Percentiles rank a stretch among this genome's conserved stretches.
These are phyloP conservation scores for Rhododendron mucronatum DNA, from an alignment of 148 eudicot species.

Conservation along the genomic window DNA sequence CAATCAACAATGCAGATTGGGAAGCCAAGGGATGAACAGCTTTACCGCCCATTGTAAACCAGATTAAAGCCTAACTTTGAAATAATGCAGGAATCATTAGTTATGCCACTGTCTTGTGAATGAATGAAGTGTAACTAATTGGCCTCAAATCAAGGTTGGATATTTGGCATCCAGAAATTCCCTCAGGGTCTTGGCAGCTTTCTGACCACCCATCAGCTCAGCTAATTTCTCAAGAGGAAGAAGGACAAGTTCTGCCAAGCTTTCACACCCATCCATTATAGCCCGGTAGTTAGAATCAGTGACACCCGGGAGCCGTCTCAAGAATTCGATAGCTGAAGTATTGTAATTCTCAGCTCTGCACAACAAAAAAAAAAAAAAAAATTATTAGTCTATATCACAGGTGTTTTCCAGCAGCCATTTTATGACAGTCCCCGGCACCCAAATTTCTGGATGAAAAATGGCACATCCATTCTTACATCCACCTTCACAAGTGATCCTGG, in stretches of 20 bases:
- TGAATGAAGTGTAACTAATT: background rate
- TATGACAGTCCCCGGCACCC: background rate
- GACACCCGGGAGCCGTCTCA: slow-evolving; percentile 95
- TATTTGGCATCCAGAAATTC: slow-evolving; percentile 99
- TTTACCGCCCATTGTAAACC: background rate
- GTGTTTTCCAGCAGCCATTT: background rate
- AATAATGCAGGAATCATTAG: background rate
- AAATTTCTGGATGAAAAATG: background rate
- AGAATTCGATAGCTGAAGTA: slow-evolving; percentile 88
- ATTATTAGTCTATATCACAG: background rate
- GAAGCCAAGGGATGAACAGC: background rate
- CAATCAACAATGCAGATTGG: background rate
- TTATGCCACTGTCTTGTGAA: background rate
- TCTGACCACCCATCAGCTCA: slow-evolving; percentile 91
- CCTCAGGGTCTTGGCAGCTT: slow-evolving; percentile 77
- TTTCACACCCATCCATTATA: slow-evolving; percentile 75
- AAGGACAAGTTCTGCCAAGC: slow-evolving; percentile 77
- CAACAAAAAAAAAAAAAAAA: background rate
- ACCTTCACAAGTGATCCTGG: background rate
- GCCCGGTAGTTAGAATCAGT: slow-evolving; percentile 90
- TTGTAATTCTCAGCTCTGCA: slow-evolving; percentile 95
- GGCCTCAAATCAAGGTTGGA: slow-evolving; percentile 62
- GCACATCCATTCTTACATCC: background rate
- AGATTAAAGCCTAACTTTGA: background rate
- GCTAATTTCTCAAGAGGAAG: slow-evolving; percentile 78